Evolutionary conservation across 2,329 filamentous ascomycete species (phyloP).

Genomic region (Metarhizium sp.): DNA sequence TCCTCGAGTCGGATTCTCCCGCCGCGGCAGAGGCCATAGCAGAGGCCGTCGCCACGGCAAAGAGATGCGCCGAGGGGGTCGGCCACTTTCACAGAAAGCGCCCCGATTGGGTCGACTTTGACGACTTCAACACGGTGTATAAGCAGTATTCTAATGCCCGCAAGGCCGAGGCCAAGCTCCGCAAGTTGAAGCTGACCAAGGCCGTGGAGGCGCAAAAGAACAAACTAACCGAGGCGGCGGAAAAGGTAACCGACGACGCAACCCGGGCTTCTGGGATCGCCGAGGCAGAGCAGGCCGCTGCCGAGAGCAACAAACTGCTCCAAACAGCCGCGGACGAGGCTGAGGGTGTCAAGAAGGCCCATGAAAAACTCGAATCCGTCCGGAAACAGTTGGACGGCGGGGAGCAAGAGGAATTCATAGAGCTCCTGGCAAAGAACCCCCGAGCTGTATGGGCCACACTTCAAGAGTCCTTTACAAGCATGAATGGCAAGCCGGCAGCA

Average conservation of each 20-base stretch:
- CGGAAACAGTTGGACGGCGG: too few relatives aligned
- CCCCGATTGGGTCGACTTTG: not conserved
- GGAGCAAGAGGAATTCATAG: too few relatives aligned
- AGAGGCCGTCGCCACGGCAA: not conserved
- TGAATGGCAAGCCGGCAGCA: slow-evolving; percentile 11
- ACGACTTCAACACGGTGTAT: not conserved
- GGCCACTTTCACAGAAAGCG: not conserved
- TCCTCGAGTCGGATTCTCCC: not conserved
- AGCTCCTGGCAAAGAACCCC: too few relatives aligned
- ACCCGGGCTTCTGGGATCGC: not conserved
- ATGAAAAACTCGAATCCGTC: too few relatives aligned
- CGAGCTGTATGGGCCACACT: too few relatives aligned
- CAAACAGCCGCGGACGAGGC: too few relatives aligned
- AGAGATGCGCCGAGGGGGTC: not conserved
- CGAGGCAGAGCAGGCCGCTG: not conserved
- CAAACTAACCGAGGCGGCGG: not conserved
- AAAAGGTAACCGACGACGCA: not conserved
- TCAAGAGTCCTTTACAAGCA: too few relatives aligned
- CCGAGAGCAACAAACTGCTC: not conserved
- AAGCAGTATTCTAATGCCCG: not conserved
- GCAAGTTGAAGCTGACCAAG: not conserved
- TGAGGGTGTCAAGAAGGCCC: too few relatives aligned
- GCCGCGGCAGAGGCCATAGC: not conserved
- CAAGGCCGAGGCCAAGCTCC: not conserved
- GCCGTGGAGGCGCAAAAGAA: not conserved